These are phyloP conservation scores for Crinitomyces ghanaensis DNA, from an alignment of 805 yeast genomes.

Conservation along the genomic window DNA sequence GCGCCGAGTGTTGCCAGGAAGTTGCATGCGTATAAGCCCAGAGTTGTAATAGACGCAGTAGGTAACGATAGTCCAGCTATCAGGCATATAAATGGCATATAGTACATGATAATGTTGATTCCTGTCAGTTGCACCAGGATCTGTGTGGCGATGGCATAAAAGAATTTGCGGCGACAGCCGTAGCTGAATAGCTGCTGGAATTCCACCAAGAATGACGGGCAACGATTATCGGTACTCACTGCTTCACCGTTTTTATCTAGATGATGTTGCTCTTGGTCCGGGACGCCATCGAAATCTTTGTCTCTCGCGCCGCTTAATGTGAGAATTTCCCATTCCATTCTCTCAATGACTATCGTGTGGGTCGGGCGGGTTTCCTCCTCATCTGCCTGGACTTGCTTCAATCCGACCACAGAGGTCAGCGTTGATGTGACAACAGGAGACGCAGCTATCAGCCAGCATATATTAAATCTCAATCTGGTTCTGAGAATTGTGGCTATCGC, in stretches of 20 bases:
- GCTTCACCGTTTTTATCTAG: no score
- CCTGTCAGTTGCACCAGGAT: conserved; percentile 10
- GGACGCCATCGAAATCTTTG: no score
- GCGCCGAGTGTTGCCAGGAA: not conserved
- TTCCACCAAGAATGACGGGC: no score
- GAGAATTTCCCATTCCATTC: no score
- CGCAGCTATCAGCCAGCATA: not conserved
- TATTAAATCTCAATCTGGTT: not conserved
- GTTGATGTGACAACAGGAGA: not conserved
- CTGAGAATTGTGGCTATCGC: not conserved
- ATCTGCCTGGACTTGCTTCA: no score
- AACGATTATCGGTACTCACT: no score
- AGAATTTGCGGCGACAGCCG: not conserved
- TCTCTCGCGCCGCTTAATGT: no score
- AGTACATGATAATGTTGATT: conserved; percentile 10
- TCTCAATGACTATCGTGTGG: no score
- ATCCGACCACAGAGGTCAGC: no score
- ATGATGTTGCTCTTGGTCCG: no score
- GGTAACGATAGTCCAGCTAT: not conserved
- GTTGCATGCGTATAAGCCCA: conserved; percentile 1
- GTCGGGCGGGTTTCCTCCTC: no score
- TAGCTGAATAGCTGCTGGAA: no score
- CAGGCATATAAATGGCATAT: conserved; percentile 6
- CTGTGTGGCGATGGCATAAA: conserved; percentile 6
- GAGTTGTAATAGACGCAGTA: not conserved